phyloP scores from a whole-genome alignment of 2,329 filamentous ascomycete species.

The Colletotrichum karsti region DNA sequence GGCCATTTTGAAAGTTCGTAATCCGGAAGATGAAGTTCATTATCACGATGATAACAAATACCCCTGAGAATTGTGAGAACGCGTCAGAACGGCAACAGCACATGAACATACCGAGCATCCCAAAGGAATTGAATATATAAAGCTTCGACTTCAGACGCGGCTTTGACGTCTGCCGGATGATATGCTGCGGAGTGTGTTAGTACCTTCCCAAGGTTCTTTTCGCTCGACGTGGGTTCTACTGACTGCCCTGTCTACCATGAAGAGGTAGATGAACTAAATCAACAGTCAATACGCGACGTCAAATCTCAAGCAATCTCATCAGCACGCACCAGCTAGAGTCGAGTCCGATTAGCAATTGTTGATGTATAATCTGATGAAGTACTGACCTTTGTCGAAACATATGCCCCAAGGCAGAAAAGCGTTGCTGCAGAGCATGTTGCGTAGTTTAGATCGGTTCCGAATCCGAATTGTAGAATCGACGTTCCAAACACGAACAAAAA shows the following conservation, averaged over 20 bases:
- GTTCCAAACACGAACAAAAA: constrained; percentile 23
- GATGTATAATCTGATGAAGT: no score
- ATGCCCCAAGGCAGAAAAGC: constrained; percentile 16
- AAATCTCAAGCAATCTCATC: not conserved
- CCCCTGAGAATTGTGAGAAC: not conserved
- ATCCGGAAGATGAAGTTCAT: constrained; percentile 24
- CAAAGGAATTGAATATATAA: constrained; percentile 11
- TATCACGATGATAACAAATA: constrained; percentile 18
- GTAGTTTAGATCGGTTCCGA: constrained; percentile 15
- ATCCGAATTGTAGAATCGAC: constrained; percentile 19
- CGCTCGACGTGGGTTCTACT: not conserved
- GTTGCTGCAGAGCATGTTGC: constrained; percentile 17
- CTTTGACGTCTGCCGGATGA: constrained; percentile 20
- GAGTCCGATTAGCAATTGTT: not conserved
- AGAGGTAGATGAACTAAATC: constrained; percentile 27
- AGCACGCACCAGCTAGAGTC: not conserved
- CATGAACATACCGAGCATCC: constrained; percentile 21
- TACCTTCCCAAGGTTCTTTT: rapidly evolving
- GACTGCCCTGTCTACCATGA: constrained; percentile 23
- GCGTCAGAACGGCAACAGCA: rapidly evolving
- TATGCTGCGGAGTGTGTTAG: not conserved
- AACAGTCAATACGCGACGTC: no score
- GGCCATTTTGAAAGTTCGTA: not conserved
- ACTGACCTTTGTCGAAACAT: constrained; percentile 20
- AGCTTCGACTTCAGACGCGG: constrained; percentile 12